Conservation (phyloP, 2,329 filamentous ascomycete genomes). For the Venturia asperata region DNA sequence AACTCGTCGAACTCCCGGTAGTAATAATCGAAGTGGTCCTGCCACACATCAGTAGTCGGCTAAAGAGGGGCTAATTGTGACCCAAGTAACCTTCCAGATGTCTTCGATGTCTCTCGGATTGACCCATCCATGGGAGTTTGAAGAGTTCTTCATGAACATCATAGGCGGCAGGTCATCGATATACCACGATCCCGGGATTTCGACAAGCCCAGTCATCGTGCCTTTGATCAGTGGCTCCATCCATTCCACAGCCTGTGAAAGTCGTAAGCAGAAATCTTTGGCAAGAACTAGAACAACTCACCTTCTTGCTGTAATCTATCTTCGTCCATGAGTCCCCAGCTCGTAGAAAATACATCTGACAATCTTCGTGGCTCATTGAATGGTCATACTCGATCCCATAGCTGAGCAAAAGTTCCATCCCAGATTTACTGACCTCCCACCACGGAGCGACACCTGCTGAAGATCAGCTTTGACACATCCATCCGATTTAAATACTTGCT, state of each 20-base stretch:
- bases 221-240: constrained; percentile 59
- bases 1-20: constrained; percentile 72
- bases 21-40: constrained; percentile 63
- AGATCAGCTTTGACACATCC: not conserved
- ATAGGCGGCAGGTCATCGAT: constrained; percentile 53
- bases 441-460: constrained; percentile 55
- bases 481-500: constrained; percentile 28
- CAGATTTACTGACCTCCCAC: constrained; percentile 66
- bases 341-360: constrained; percentile 56
- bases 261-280: not conserved
- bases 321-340: constrained; percentile 61
- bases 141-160: constrained; percentile 63
- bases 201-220: constrained; percentile 54
- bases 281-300: not conserved
- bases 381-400: constrained; percentile 67
- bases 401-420: constrained; percentile 55
- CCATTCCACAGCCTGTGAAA: constrained; percentile 46
- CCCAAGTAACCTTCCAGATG: constrained; percentile 43
- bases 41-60: not conserved
- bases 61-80: not conserved
- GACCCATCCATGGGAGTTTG: constrained; percentile 58
- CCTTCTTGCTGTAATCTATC: constrained; percentile 56
- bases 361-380: constrained; percentile 59
- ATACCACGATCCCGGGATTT: constrained; percentile 57
- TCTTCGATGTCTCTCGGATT: constrained; percentile 55